Evolutionary conservation across 768 basidiomycete species (phyloP).

Genomic region (Cantharellus cinnabarinus): DNA sequence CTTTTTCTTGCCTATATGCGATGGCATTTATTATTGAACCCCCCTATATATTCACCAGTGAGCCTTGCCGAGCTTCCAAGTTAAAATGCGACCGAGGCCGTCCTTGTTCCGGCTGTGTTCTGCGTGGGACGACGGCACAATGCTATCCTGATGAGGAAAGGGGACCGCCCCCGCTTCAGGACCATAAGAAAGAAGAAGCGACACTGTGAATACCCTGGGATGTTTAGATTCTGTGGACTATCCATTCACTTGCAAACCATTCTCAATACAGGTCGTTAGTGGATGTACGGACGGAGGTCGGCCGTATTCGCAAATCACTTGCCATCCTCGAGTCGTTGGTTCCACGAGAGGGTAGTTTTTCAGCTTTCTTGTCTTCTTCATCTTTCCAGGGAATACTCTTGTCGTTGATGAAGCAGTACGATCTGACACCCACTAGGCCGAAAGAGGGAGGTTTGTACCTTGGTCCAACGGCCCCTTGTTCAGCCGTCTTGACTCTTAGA

Average conservation of each 20-base stretch:
- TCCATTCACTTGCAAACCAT: not conserved
- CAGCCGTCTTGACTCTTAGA: not conserved
- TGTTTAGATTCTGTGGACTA: not conserved
- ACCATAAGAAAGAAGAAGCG: not conserved
- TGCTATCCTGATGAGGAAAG: constrained; percentile 48
- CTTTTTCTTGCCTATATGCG: not conserved
- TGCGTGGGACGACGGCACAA: constrained; percentile 59
- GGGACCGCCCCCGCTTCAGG: not conserved
- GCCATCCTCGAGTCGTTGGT: not conserved
- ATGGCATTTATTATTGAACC: not conserved
- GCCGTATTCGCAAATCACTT: not conserved
- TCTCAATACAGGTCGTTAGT: not conserved
- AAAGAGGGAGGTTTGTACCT: not conserved
- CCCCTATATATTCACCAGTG: constrained; percentile 74
- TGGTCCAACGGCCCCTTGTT: not conserved
- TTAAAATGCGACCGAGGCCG: constrained; percentile 79
- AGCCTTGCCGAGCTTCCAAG: constrained; percentile 68
- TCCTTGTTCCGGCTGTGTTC: constrained; percentile 69
- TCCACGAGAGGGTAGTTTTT: not conserved
- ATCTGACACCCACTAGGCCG: not conserved
- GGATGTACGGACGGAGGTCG: not conserved
- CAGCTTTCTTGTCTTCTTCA: not conserved
- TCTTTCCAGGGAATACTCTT: not conserved
- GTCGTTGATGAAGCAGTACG: not conserved
- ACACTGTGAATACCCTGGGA: not conserved